Conservation (phyloP, 2,329 filamentous ascomycete genomes). For the Hypoxylon sp. region DNA sequence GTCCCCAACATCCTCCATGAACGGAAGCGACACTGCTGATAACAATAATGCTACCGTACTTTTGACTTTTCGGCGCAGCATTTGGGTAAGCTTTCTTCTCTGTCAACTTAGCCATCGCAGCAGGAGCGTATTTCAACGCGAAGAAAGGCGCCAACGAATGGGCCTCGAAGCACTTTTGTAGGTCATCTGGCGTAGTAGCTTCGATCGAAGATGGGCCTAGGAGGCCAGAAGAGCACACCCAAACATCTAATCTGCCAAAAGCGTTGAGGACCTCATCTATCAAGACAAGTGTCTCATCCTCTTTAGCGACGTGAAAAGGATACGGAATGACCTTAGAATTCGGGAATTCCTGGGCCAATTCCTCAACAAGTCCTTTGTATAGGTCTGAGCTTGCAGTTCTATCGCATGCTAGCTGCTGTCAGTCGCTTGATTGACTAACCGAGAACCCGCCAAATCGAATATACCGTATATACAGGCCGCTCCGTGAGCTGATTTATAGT, state of each 20-base stretch:
- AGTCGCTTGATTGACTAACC: slow-evolving; percentile 13
- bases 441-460: not conserved
- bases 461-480: slow-evolving; percentile 73
- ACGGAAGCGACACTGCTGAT: slow-evolving; percentile 70
- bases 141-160: slow-evolving; percentile 75
- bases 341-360: slow-evolving; percentile 61
- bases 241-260: slow-evolving; percentile 72
- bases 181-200: slow-evolving; percentile 68
- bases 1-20: slow-evolving; percentile 72
- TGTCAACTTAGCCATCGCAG: slow-evolving; percentile 73
- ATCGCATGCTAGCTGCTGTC: slow-evolving; percentile 62
- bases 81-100: slow-evolving; percentile 70
- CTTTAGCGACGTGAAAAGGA: slow-evolving; percentile 70
- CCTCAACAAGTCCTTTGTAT: slow-evolving; percentile 59
- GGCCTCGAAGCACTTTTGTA: slow-evolving; percentile 71
- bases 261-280: slow-evolving; percentile 75
- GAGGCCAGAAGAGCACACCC: slow-evolving; percentile 70
- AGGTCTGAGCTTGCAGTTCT: slow-evolving; percentile 57
- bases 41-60: slow-evolving; percentile 75
- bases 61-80: slow-evolving; percentile 70
- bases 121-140: slow-evolving; percentile 74
- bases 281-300: slow-evolving; percentile 71
- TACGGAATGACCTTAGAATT: slow-evolving; percentile 74
- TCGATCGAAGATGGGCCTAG: slow-evolving; percentile 71
- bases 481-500: slow-evolving; percentile 66